Evolutionary conservation across 768 basidiomycete genomes (phyloP).

Genomic region (Kwoniella sp.): DNA sequence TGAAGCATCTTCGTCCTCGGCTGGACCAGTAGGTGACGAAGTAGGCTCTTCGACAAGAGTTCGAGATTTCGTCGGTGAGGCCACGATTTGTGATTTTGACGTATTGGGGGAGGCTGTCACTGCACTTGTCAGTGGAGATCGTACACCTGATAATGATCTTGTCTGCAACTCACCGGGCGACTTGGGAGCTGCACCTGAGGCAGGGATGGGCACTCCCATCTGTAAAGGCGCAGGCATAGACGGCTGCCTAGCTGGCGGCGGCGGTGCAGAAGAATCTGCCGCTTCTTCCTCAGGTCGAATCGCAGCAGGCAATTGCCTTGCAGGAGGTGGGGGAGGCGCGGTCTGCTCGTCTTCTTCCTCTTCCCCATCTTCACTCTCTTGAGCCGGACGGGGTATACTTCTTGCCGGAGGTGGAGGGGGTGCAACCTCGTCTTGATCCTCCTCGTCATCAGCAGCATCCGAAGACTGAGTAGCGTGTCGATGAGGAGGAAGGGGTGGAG

Average conservation of each 20-base stretch:
- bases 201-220: not conserved
- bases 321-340: conserved; percentile 22
- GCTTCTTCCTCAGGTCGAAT: conserved; percentile 41
- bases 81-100: conserved; percentile 4
- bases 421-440: not conserved
- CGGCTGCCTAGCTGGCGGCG: conserved; percentile 13
- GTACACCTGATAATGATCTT: not conserved
- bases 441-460: not conserved
- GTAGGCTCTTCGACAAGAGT: conserved; percentile 11
- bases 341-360: conserved; percentile 47
- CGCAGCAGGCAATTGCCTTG: not conserved
- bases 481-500: conserved; percentile 18
- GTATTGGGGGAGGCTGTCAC: conserved; percentile 6
- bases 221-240: conserved; percentile 18
- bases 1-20: conserved; percentile 58
- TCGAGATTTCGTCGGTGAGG: conserved; percentile 4
- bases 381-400: conserved; percentile 3
- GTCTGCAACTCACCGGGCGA: conserved; percentile 16
- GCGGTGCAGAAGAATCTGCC: conserved; percentile 56
- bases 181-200: not conserved
- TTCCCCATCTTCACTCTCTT: not conserved
- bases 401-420: conserved; percentile 7
- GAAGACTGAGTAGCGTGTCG: not conserved
- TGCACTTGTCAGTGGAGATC: not conserved
- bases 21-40: conserved; percentile 12